These are phyloP conservation scores for Haberlea rhodopensis DNA, from an alignment of 257 asterid species.

Conservation along the genomic window DNA sequence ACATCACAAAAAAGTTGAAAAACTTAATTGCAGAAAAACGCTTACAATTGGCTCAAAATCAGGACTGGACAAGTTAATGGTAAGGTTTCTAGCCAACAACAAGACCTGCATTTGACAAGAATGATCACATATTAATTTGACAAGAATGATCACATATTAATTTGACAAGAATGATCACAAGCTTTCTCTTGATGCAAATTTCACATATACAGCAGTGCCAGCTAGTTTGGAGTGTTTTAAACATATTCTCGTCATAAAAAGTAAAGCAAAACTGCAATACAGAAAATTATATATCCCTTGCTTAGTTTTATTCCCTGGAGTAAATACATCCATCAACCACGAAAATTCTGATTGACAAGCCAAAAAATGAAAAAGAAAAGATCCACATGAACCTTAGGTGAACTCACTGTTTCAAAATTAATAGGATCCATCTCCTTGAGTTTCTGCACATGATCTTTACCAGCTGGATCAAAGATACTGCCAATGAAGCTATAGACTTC, in stretches of 20 bases:
- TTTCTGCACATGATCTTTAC: constrained; percentile 70
- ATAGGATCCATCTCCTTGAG: constrained; percentile 99
- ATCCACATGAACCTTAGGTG: constrained; percentile 14
- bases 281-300: not conserved
- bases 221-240: not conserved
- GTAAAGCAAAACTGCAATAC: too few relatives aligned
- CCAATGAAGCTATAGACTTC: constrained; percentile 94
- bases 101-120: constrained; percentile 64
- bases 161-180: not conserved
- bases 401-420: constrained; percentile 86
- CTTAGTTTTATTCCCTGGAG: not conserved
- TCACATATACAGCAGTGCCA: not conserved
- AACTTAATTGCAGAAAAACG: constrained; percentile 23
- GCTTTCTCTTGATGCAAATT: not conserved
- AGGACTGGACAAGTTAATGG: constrained; percentile 79
- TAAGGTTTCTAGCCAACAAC: constrained; percentile 83
- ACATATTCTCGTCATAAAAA: too few relatives aligned
- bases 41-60: constrained; percentile 85
- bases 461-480: constrained; percentile 85
- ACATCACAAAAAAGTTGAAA: constrained; percentile 9
- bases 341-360: too few relatives aligned
- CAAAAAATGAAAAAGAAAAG: not conserved
- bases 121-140: not conserved
- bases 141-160: not conserved
- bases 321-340: not conserved